phyloP scores from a whole-genome alignment of 495 filamentous ascomycete genomes.

The Hyphodiscus hymeniophilus region DNA sequence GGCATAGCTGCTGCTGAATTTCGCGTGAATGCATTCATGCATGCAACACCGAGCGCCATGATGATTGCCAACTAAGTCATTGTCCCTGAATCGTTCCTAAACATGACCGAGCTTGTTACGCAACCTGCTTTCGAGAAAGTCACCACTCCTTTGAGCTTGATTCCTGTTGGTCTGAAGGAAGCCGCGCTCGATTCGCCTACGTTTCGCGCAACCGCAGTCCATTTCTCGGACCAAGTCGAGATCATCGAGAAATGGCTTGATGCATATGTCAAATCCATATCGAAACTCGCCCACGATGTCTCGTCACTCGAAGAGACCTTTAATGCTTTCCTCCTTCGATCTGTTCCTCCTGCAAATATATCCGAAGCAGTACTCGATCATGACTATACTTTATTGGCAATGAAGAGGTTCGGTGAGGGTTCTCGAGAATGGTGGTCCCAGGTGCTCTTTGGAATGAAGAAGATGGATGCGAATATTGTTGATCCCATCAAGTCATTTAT shows the following conservation, averaged over 20 bases:
- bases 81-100: neutral
- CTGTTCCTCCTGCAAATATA: conserved; percentile 59
- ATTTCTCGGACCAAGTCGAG: conserved; percentile 91
- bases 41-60: neutral
- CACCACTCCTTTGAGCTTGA: conserved; percentile 28
- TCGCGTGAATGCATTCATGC: too few species aligned
- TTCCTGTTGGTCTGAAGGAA: conserved; percentile 82
- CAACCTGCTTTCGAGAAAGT: conserved; percentile 10
- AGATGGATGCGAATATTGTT: conserved; percentile 64
- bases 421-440: conserved; percentile 78
- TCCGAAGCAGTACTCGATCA: conserved; percentile 82
- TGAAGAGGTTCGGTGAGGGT: conserved; percentile 76
- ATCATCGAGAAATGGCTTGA: conserved; percentile 91
- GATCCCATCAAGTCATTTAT: conserved; percentile 78
- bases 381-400: conserved; percentile 84
- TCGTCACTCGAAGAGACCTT: conserved; percentile 60
- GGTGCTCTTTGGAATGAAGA: conserved; percentile 60
- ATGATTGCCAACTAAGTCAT: neutral
- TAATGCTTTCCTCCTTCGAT: conserved; percentile 62
- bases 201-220: conserved; percentile 79
- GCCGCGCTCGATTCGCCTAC: conserved; percentile 93
- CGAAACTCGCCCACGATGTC: conserved; percentile 69
- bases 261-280: conserved; percentile 67
- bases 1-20: too few species aligned
- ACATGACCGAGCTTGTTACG: conserved; percentile 13